A percentile compares a stretch with the other conserved stretches of the same genome.
Evolutionary conservation across 1,284 basidiomycete species (phyloP).

Genomic region (Papiliotrema nemorosa): DNA sequence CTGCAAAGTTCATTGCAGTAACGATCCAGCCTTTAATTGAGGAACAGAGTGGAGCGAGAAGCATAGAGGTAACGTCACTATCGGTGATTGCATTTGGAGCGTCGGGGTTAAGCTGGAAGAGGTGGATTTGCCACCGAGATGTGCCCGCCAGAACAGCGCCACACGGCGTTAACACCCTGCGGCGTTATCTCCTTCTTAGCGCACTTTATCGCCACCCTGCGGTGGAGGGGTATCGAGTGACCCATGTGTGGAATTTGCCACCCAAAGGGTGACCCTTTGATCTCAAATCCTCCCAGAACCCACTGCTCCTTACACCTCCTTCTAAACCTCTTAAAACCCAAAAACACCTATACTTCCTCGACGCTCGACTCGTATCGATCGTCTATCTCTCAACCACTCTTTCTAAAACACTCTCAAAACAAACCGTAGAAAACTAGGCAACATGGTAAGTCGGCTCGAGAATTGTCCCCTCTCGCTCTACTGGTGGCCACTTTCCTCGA

Average conservation of each 20-base stretch:
- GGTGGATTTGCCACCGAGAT: neutral
- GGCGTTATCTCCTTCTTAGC: neutral
- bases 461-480: too few relatives aligned
- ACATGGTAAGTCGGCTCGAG: slow-evolving; percentile 7
- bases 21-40: too few relatives aligned
- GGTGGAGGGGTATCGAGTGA: too few relatives aligned
- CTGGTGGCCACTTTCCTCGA: too few relatives aligned
- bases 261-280: too few relatives aligned
- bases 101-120: slow-evolving; percentile 1
- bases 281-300: neutral
- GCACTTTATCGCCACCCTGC: too few relatives aligned
- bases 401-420: neutral
- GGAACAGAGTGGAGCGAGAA: too few relatives aligned
- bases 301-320: neutral
- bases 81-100: neutral
- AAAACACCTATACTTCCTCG: neutral
- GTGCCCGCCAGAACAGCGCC: neutral
- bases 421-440: neutral
- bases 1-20: too few relatives aligned
- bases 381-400: neutral
- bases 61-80: neutral
- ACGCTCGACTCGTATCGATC: slow-evolving; percentile 1
- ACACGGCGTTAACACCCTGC: neutral
- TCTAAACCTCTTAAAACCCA: slow-evolving; percentile 2
- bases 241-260: too few relatives aligned